These are phyloP conservation scores for Caryopteris hybrid DNA, from an alignment of 305 asterid species.

Conservation along the genomic window DNA sequence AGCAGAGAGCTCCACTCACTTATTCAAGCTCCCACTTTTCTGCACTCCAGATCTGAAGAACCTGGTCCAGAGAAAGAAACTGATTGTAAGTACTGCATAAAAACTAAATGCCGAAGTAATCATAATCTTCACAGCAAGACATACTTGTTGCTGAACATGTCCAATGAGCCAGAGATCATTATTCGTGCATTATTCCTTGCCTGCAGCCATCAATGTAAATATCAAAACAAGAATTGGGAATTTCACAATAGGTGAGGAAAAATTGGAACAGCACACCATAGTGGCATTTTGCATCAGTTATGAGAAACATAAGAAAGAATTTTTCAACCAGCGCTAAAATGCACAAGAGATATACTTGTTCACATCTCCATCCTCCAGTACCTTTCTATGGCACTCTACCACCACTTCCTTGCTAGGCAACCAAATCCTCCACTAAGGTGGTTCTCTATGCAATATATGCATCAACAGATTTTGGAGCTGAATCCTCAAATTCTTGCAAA, in stretches of 20 bases:
- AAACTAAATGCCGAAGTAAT: neutral
- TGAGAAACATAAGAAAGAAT: neutral
- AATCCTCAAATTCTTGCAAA: neutral
- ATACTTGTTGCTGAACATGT: constrained; percentile 41
- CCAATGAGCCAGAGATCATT: constrained; percentile 42
- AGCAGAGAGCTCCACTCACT: constrained; percentile 40
- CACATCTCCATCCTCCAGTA: neutral
- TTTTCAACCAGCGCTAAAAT: neutral
- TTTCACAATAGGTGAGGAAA: neutral
- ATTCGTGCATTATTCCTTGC: constrained; percentile 47
- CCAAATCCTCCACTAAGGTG: neutral
- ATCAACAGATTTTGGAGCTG: neutral
- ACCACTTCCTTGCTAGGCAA: neutral
- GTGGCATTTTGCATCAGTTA: neutral
- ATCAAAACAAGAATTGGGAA: neutral
- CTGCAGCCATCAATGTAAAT: constrained; percentile 21
- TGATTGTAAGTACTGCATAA: neutral
- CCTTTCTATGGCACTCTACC: neutral
- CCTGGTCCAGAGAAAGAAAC: constrained; percentile 31
- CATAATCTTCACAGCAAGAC: constrained; percentile 8
- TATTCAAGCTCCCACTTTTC: constrained; percentile 51
- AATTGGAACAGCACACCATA: neutral
- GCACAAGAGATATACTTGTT: neutral
- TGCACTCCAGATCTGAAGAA: constrained; percentile 66
- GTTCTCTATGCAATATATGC: neutral